Evolutionary conservation across 208 protist species (phyloP).

Genomic region (Entamoeba dispar): DNA sequence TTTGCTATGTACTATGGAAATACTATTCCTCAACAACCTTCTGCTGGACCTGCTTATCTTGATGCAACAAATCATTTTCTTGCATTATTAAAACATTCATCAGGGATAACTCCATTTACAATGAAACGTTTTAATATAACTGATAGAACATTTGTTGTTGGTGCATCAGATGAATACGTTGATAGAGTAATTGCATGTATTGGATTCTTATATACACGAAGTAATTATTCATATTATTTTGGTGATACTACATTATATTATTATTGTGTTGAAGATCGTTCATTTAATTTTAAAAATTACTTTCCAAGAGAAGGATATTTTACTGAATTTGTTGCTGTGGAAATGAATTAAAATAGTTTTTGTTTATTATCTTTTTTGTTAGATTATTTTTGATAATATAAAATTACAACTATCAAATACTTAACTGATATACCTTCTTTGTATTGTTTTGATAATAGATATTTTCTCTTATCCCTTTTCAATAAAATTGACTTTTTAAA

Average conservation of each 20-base stretch:
- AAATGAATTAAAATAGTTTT: background rate
- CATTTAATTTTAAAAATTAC: background rate
- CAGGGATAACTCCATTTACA: background rate
- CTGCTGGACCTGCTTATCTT: background rate
- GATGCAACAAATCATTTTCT: background rate
- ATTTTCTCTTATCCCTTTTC: too few relatives aligned
- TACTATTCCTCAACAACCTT: background rate
- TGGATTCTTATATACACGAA: background rate
- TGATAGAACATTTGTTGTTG: background rate
- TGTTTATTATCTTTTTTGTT: too few relatives aligned
- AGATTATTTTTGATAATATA: too few relatives aligned
- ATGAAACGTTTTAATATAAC: background rate
- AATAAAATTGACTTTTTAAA: too few relatives aligned
- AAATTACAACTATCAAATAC: too few relatives aligned
- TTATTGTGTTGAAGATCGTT: background rate
- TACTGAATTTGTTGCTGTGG: background rate
- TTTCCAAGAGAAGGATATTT: background rate
- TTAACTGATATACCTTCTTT: too few relatives aligned
- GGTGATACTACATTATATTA: background rate
- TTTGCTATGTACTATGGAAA: background rate
- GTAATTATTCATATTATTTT: background rate
- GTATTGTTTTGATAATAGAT: too few relatives aligned
- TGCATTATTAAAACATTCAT: background rate
- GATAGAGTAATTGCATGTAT: background rate
- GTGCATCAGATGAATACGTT: background rate